Evolutionary conservation across 169 alveolate genomes (phyloP), one percentile per base, ranked within the genome.

Genomic region (Plasmodium relictum): DNA sequence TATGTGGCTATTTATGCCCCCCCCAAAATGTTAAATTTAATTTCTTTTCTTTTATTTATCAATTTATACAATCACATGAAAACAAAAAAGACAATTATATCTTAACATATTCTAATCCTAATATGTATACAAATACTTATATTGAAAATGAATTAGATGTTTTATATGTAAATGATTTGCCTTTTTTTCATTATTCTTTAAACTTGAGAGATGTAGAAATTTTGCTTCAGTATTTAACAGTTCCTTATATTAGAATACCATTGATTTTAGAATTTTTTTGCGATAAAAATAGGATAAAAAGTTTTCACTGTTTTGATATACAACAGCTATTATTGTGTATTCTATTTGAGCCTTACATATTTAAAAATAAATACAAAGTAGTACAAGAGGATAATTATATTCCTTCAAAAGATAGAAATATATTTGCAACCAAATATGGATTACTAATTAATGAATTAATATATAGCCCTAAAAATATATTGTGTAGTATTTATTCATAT

Each of bases 221-320:
- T 12, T 69, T 95, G 20, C 68, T 95, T 14, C 97, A 95, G 90
- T 95, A 95, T 87, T 94, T 95, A 44, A 95, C 97, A 12, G 96
- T 97, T 0, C 93, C 97, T 14, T 95, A 95, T 83, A 93, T 95
- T 59, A 90, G 97, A 20, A 95, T 95, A 24, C 97, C 97, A 45
- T 93, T 95, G 31, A 91, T 95, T 54, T 74, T 95, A 87, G 97
- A 95, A 74, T 95, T 95, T 85, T 95, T 95, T 76, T 80, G 95
- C 22, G 95, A 91, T 58, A 97, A 95, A 66, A 94, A 93, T 18
- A 87, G 95, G 37, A 76, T 95, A 41, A 93, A 88, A 41, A 72
- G 93, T 44, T 91, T 93, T 26, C 74, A 89, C 24, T 89, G 92
- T 1, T 94, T 93, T 61, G 94, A 96, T n/a, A 92, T 95, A 22